phyloP scores from a whole-genome alignment of 1,284 basidiomycete species.

The Pyrrhoderma lamaoense region DNA sequence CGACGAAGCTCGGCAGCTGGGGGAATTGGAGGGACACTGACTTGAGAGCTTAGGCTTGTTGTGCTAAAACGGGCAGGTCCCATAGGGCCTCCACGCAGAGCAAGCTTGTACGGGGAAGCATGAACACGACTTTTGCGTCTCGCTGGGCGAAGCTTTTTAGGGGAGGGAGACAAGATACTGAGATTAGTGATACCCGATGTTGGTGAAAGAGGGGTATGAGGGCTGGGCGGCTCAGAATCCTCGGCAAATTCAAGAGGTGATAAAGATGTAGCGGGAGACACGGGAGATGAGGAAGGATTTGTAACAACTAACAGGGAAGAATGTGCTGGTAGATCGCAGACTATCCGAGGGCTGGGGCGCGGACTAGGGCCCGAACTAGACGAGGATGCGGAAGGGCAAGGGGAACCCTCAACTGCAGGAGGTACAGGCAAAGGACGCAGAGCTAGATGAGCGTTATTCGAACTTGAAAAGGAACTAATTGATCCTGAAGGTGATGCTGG shows the following conservation, averaged over 20 bases:
- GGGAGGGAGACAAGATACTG: background rate
- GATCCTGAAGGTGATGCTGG: conserved; percentile 3
- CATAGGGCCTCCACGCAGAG: background rate
- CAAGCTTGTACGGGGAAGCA: conserved; percentile 14
- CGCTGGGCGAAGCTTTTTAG: background rate
- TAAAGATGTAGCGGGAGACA: no score
- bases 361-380: background rate
- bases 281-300: no score
- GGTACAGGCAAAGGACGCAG: conserved; percentile 5
- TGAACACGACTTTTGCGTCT: background rate
- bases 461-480: background rate
- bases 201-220: conserved; percentile 8
- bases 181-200: conserved; percentile 5
- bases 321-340: no score
- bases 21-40: conserved; percentile 13
- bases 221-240: background rate
- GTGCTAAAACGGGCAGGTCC: conserved; percentile 10
- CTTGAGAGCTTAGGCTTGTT: conserved; percentile 13
- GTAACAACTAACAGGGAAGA: no score
- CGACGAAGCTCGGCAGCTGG: conserved; percentile 9
- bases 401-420: background rate
- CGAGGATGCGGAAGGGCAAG: background rate
- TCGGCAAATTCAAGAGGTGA: no score
- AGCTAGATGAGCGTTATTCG: background rate
- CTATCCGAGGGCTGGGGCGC: background rate